These are phyloP conservation scores for Xylariales sp. DNA, from an alignment of 2,329 filamentous ascomycete species.

Conservation along the genomic window DNA sequence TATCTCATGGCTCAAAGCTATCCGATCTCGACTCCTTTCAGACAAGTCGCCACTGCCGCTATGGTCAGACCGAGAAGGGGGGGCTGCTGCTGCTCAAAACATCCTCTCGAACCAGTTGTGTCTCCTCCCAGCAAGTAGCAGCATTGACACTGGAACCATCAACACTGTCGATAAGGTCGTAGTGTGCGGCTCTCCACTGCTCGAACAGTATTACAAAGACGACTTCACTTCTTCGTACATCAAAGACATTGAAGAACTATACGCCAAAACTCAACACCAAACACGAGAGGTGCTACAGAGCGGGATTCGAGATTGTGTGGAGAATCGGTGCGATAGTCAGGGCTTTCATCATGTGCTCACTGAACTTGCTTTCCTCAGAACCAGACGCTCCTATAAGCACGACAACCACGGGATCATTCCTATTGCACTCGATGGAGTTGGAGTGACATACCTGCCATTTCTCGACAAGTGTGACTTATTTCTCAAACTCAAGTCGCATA, in stretches of 20 bases:
- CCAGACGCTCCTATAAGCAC: neutral
- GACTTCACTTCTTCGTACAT: too few species aligned
- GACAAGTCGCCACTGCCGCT: constrained; percentile 6
- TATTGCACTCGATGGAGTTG: constrained; percentile 7
- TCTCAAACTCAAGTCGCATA: neutral
- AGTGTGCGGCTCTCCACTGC: constrained; percentile 9
- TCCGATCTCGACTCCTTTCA: constrained; percentile 2
- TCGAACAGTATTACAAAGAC: constrained; percentile 9
- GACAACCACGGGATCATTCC: constrained; percentile 9
- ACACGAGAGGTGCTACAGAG: neutral
- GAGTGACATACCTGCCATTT: constrained; percentile 4
- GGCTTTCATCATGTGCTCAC: constrained; percentile 14
- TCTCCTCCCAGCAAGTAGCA: neutral
- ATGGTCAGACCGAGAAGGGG: neutral
- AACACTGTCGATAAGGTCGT: constrained; percentile 7
- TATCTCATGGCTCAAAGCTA: constrained; percentile 4
- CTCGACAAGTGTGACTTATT: constrained; percentile 7
- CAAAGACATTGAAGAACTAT: too few species aligned
- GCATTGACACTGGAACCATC: neutral
- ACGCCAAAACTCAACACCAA: neutral
- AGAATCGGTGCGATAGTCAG: neutral
- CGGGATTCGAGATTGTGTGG: neutral
- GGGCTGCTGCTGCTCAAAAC: constrained; percentile 1
- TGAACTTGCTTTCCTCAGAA: constrained; percentile 11
- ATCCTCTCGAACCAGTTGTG: constrained; percentile 9